Conservation (phyloP, 805 yeast genomes). For the Ogataea salicorniae region DNA sequence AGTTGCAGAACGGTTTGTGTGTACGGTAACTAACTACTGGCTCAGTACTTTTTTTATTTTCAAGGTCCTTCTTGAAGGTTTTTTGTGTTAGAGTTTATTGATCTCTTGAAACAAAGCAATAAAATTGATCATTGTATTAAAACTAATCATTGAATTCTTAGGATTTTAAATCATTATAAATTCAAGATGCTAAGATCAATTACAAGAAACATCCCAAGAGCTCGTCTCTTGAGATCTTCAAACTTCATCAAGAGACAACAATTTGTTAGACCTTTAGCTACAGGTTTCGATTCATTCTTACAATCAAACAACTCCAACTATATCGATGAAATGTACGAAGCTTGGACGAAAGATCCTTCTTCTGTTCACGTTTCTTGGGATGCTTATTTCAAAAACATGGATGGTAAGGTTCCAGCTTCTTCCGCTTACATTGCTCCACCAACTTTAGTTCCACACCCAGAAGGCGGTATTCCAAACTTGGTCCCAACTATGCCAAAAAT, state of each 20-base stretch:
- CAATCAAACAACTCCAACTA: constrained; percentile 83
- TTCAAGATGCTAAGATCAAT: constrained; percentile 26
- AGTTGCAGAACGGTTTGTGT: no score
- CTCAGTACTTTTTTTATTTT: no score
- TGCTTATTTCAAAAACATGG: constrained; percentile 88
- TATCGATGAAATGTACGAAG: constrained; percentile 95
- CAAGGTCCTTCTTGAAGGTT: no score
- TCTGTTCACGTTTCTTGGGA: constrained; percentile 97
- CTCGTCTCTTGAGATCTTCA: constrained; percentile 16
- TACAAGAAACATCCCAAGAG: constrained; percentile 20
- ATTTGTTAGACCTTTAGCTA: constrained; percentile 27
- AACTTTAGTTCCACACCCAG: constrained; percentile 73
- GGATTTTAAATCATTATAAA: no score
- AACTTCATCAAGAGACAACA: background rate
- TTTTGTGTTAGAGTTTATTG: no score
- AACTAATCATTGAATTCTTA: no score
- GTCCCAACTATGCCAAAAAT: constrained; percentile 50
- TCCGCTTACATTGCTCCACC: constrained; percentile 91
- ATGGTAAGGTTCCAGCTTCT: constrained; percentile 62
- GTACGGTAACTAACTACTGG: no score
- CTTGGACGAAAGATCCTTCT: constrained; percentile 86
- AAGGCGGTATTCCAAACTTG: constrained; percentile 67
- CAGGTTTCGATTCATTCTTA: constrained; percentile 65
- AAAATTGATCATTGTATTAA: no score
- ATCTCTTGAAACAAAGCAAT: no score